Evolutionary conservation across 164 flowering plant species (phyloP).

Genomic region (Litsea cubeba): DNA sequence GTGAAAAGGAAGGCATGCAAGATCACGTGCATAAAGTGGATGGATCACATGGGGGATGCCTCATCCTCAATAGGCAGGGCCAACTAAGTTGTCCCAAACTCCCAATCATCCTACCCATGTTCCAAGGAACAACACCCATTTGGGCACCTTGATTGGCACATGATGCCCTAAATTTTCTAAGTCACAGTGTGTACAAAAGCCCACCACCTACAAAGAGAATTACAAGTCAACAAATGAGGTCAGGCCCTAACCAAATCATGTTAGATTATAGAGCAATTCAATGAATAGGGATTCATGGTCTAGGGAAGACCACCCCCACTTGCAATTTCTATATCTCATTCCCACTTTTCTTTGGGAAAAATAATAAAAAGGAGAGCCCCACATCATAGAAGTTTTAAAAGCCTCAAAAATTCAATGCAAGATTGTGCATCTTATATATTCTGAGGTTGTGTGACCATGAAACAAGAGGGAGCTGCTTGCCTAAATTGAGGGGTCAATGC

Average conservation of each 20-base stretch:
- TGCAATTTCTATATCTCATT: not conserved
- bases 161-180: conserved; percentile 22
- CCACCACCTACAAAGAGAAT: not conserved
- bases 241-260: not conserved
- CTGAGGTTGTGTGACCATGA: conserved; percentile 15
- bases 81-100: conserved; percentile 24
- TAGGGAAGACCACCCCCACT: not conserved
- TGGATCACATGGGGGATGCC: conserved; percentile 21
- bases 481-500: conserved; percentile 12
- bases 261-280: not conserved
- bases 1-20: not conserved
- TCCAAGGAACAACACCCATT: conserved; percentile 21
- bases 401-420: conserved; percentile 3
- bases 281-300: not conserved
- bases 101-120: conserved; percentile 26
- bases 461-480: conserved; percentile 1
- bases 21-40: conserved; percentile 20
- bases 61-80: conserved; percentile 6
- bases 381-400: conserved; percentile 11
- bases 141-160: conserved; percentile 17
- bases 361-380: conserved; percentile 1
- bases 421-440: not conserved
- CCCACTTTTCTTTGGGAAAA: no score
- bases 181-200: conserved; percentile 20
- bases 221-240: conserved; percentile 3